These are phyloP conservation scores for Patellaria atrata DNA, from an alignment of 495 filamentous ascomycete species.

Conservation along the genomic window DNA sequence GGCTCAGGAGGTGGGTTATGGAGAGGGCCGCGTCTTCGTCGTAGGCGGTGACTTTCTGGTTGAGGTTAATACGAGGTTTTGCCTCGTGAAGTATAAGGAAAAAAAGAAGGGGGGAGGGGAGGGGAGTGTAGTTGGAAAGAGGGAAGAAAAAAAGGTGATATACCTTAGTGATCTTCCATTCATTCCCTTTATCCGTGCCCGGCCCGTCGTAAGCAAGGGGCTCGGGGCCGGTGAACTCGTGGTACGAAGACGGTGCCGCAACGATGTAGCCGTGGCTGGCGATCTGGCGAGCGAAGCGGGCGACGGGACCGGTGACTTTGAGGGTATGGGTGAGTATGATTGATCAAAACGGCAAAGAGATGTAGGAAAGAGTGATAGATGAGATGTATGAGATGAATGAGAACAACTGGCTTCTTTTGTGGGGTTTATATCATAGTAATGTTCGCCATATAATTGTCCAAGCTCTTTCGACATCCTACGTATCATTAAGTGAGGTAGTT, in stretches of 20 bases:
- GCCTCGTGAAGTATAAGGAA: not conserved
- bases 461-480: no score
- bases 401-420: not conserved
- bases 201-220: constrained; percentile 73
- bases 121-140: not conserved
- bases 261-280: constrained; percentile 89
- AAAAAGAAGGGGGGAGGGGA: not conserved
- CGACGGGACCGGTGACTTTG: constrained; percentile 80
- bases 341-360: constrained; percentile 1
- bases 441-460: not conserved
- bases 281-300: constrained; percentile 83
- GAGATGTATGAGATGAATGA: not conserved
- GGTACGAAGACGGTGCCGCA: constrained; percentile 78
- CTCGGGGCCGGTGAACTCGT: constrained; percentile 82
- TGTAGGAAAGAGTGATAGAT: not conserved
- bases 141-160: no score
- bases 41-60: constrained; percentile 67
- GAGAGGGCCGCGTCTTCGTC: constrained; percentile 67
- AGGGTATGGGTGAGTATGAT: constrained; percentile 1
- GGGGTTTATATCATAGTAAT: not conserved
- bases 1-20: constrained; percentile 59
- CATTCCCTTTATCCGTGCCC: constrained; percentile 78
- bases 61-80: constrained; percentile 5
- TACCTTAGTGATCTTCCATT: constrained; percentile 70
- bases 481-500: not conserved